These are phyloP conservation scores for Lentinula detonsa DNA, from an alignment of 768 basidiomycete species.

Conservation along the genomic window DNA sequence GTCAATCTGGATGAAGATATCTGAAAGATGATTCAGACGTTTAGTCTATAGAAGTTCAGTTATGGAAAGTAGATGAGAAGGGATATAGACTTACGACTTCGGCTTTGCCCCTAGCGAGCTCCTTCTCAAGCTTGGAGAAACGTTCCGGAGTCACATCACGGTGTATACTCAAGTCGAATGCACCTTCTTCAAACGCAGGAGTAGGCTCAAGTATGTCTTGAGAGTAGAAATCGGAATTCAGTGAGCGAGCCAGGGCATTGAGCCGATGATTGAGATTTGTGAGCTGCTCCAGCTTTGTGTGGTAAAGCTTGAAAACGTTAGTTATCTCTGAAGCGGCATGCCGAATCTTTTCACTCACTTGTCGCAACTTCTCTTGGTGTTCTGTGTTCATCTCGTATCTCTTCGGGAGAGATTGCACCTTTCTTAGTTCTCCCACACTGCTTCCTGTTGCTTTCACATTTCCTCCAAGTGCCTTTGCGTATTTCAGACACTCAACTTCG, in stretches of 20 bases:
- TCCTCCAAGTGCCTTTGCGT: conserved; percentile 65
- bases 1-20: conserved; percentile 69
- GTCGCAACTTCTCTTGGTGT: conserved; percentile 73
- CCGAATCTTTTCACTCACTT: conserved; percentile 37
- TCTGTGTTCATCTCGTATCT: conserved; percentile 63
- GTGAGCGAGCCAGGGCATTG: conserved; percentile 47
- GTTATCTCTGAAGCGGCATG: no score
- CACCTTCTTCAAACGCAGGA: conserved; percentile 32
- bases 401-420: conserved; percentile 66
- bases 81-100: conserved; percentile 61
- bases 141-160: conserved; percentile 77
- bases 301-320: conserved; percentile 46
- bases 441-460: conserved; percentile 61
- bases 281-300: conserved; percentile 73
- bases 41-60: conserved; percentile 40
- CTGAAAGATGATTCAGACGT: conserved; percentile 58
- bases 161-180: conserved; percentile 30
- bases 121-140: conserved; percentile 76
- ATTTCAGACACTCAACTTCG: conserved; percentile 60
- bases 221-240: conserved; percentile 54
- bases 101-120: conserved; percentile 78
- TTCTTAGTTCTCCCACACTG: conserved; percentile 62
- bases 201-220: conserved; percentile 48
- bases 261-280: conserved; percentile 66
- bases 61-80: not conserved